A percentile compares a stretch with the other conserved stretches of the same genome.
These are phyloP conservation scores for Arachis stenosperma DNA, from an alignment of 306 rosid genomes.

Conservation along the genomic window DNA sequence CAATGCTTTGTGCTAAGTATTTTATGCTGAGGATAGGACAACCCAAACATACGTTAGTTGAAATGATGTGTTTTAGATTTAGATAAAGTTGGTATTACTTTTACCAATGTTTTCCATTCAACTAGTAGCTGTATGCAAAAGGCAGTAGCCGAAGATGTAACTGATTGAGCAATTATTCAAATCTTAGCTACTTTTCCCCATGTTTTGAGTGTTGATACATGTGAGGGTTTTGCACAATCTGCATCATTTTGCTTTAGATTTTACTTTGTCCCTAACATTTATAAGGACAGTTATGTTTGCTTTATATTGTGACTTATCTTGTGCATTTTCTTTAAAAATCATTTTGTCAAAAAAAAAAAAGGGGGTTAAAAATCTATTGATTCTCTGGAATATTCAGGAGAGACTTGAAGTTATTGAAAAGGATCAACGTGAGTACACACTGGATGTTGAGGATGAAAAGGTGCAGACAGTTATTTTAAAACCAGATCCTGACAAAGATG, in stretches of 20 bases:
- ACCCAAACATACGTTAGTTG: not conserved
- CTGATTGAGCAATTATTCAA: not conserved
- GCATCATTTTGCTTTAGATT: constrained; percentile 27
- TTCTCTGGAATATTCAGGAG: constrained; percentile 62
- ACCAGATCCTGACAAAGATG: constrained; percentile 77
- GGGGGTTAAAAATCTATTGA: constrained; percentile 4
- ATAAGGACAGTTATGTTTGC: constrained; percentile 12
- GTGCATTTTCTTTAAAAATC: constrained; percentile 13
- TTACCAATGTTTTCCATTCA: constrained; percentile 10
- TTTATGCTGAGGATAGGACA: not conserved
- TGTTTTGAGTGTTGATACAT: not conserved
- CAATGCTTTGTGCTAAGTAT: constrained; percentile 8
- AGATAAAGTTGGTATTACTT: constrained; percentile 16
- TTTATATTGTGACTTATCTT: constrained; percentile 19
- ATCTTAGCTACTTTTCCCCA: constrained; percentile 19
- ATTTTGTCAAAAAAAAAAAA: constrained; percentile 29
- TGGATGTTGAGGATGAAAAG: constrained; percentile 92
- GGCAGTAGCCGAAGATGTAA: constrained; percentile 14
- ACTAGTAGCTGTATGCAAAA: not conserved
- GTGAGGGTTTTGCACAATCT: constrained; percentile 3
- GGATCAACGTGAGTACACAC: constrained; percentile 94
- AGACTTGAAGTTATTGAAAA: constrained; percentile 84
- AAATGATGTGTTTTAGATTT: constrained; percentile 16
- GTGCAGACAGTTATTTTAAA: constrained; percentile 84
- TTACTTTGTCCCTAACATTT: constrained; percentile 4